These are phyloP conservation scores for Taiozyma sp. DNA, from an alignment of 1,139 yeast genomes.

Conservation along the genomic window DNA sequence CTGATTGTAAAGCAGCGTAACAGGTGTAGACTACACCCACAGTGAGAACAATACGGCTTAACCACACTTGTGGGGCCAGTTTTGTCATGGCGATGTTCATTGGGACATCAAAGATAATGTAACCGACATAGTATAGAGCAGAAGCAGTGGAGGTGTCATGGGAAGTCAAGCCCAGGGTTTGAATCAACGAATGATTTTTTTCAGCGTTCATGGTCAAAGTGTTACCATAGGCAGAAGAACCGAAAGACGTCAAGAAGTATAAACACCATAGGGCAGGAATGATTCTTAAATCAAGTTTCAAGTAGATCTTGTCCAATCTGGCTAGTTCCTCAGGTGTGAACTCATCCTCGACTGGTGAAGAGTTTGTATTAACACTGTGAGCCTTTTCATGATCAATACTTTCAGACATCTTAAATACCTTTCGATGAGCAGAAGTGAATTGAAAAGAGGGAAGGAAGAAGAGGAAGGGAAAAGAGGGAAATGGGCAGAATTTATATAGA, in stretches of 20 bases:
- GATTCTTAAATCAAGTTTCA: constrained; percentile 64
- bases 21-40: constrained; percentile 78
- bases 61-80: constrained; percentile 82
- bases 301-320: constrained; percentile 54
- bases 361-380: background rate
- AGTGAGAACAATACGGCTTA: constrained; percentile 69
- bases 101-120: constrained; percentile 80
- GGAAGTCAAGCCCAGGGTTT: constrained; percentile 45
- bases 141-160: constrained; percentile 71
- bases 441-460: background rate
- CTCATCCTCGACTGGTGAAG: background rate
- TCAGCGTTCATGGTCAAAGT: constrained; percentile 76
- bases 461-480: background rate
- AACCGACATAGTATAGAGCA: constrained; percentile 80
- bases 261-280: constrained; percentile 83
- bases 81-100: constrained; percentile 85
- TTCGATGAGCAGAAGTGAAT: background rate
- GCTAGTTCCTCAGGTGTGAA: constrained; percentile 27
- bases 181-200: constrained; percentile 57
- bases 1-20: constrained; percentile 51
- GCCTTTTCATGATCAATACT: background rate
- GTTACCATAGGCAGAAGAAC: constrained; percentile 72
- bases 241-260: constrained; percentile 77
- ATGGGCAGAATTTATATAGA: background rate
- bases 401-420: background rate